Base-by-base conservation (phyloP, 2,329 filamentous ascomycete genomes). In the Nemania serpens region DNA sequence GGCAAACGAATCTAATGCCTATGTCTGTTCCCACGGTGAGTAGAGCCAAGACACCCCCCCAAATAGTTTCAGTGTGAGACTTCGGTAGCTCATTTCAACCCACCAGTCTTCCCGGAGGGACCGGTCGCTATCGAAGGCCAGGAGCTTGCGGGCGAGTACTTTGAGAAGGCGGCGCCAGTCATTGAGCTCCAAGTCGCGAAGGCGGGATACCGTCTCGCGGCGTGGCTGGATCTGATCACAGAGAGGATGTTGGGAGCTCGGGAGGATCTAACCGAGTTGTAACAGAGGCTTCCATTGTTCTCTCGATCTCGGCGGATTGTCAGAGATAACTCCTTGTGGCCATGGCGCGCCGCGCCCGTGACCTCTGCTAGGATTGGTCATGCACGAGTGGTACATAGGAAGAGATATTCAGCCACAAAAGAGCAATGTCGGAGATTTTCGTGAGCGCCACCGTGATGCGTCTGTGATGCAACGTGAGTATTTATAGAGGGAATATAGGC, bases 151-250 rank as follows among this genome's bases (percentile, higher is more conserved):
- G 84, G 83, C 0, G 79, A 82, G 36, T 91, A 91, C 74, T 90
- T 85, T 69, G 79, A 85, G 34, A 81, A 79, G 34, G 88, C 87
- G 2, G 83, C 83, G n/a, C 84, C 82, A 18, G 83, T 88, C 59
- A 79, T 91, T 47, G 86, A 91, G 74, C 71, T 84, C 61, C 85
- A 89, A 71, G 79, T 92, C 62, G 89, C 88, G 7, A 84, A 84
- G 65, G 89, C 86, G 3, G 89, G 89, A 11, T 89, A 86, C 72
- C 82, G 89, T 50, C 79, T 91, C 72, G 89, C 85, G 1, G 82
- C 82, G 18, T 91, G 86, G 86, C 75, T 91, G 62, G 87, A 90
- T 70, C 75, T 81, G 67, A 86, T 90, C 68, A 84, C 79, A 9
- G 75, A 79, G 13, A 66, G 65, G 45, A 70, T 74, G 39, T 68